These are phyloP conservation scores for Magnolia officinalis DNA, from an alignment of 164 flowering plant genomes.

Conservation along the genomic window DNA sequence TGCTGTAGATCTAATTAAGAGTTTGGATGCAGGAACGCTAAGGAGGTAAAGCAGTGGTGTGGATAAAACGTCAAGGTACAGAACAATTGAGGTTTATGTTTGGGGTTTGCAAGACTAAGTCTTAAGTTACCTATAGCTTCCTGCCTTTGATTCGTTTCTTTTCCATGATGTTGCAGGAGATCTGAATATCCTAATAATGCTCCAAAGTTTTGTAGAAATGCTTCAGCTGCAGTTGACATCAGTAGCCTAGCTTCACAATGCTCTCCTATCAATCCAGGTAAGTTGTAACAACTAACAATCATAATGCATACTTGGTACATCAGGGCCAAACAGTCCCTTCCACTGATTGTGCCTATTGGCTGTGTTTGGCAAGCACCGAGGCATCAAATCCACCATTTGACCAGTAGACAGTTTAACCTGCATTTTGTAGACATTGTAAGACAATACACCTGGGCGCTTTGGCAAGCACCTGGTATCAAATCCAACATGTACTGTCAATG, in stretches of 20 bases:
- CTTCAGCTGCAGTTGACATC: constrained; percentile 68
- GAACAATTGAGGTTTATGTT: not conserved
- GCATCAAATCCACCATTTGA: constrained; percentile 78
- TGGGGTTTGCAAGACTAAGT: not conserved
- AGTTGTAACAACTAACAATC: too few relatives aligned
- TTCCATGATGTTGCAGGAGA: constrained; percentile 32
- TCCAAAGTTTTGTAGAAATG: constrained; percentile 70
- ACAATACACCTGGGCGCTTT: too few relatives aligned
- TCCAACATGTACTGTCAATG: too few relatives aligned
- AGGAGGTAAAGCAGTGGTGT: constrained; percentile 77
- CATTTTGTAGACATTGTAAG: constrained; percentile 5
- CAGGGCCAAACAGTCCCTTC: constrained; percentile 78
- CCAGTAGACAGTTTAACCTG: constrained; percentile 76
- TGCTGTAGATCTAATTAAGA: constrained; percentile 1
- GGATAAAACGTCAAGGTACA: constrained; percentile 62
- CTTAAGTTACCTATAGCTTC: not conserved
- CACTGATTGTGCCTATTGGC: constrained; percentile 89
- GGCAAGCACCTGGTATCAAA: too few relatives aligned
- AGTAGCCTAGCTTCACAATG: constrained; percentile 40
- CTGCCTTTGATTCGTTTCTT: not conserved
- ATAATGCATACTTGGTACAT: too few relatives aligned
- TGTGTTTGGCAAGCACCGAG: constrained; percentile 94
- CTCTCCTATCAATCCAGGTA: constrained; percentile 55
- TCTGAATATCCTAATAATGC: constrained; percentile 36
- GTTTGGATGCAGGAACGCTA: constrained; percentile 48